Evolutionary conservation across 1,284 basidiomycete genomes (phyloP).

Genomic region (Rhodotorula glutinis): DNA sequence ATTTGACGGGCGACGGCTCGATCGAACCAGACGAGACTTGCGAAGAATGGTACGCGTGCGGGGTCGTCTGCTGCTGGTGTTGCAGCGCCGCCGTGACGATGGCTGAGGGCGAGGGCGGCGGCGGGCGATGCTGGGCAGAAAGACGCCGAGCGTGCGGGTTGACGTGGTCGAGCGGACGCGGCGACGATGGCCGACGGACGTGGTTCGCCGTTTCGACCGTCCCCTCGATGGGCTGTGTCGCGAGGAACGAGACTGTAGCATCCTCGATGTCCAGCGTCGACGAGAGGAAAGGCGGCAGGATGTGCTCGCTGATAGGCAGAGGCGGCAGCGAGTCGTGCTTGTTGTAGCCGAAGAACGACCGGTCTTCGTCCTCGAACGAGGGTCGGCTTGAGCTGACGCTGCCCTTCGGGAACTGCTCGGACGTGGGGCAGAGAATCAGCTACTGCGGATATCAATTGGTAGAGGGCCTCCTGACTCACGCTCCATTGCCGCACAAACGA

Average conservation of each 20-base stretch:
- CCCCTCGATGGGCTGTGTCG: slow-evolving; percentile 6
- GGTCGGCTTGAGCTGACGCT: slow-evolving; percentile 30
- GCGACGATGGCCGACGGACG: slow-evolving; percentile 37
- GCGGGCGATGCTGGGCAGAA: slow-evolving; percentile 35
- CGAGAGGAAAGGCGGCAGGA: slow-evolving; percentile 35
- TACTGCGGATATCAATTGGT: too few relatives aligned
- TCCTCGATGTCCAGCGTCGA: slow-evolving; percentile 40
- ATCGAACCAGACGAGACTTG: background rate
- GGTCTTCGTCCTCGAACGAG: slow-evolving; percentile 37
- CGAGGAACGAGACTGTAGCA: slow-evolving; percentile 19
- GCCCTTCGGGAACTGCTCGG: slow-evolving; percentile 36
- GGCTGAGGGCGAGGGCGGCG: slow-evolving; percentile 32
- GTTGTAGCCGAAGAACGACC: slow-evolving; percentile 39
- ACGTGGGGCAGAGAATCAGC: background rate
- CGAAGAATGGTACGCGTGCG: slow-evolving; percentile 5
- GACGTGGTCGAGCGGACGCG: slow-evolving; percentile 34
- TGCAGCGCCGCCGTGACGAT: slow-evolving; percentile 22
- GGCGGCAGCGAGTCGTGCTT: slow-evolving; percentile 40
- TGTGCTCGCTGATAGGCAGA: slow-evolving; percentile 31
- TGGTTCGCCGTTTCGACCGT: slow-evolving; percentile 21
- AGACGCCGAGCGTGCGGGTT: slow-evolving; percentile 30
- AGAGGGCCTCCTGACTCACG: slow-evolving; percentile 15
- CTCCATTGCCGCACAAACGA: slow-evolving; percentile 40
- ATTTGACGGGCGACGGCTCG: slow-evolving; percentile 15
- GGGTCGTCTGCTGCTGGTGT: slow-evolving; percentile 10